Percentiles rank a stretch among this genome's conserved stretches.
Conservation (phyloP, 257 asterid genomes). For the Scutellaria galericulata region DNA sequence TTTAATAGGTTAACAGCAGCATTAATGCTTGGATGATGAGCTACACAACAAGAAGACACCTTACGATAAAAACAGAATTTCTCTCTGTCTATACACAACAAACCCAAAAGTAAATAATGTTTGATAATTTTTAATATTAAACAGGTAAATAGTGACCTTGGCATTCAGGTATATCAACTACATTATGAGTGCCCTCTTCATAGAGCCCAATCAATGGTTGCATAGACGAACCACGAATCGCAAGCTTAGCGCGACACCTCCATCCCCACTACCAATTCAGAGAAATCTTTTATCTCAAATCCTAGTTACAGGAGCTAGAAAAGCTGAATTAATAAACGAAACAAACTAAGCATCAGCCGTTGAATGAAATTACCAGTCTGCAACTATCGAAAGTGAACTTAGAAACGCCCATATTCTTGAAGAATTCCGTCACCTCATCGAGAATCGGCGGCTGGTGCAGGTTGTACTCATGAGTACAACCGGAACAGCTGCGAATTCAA, state of each 20-base stretch:
- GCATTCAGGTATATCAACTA: constrained; percentile 91
- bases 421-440: constrained; percentile 64
- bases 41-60: constrained; percentile 44
- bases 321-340: constrained; percentile 21
- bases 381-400: constrained; percentile 77
- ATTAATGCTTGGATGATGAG: constrained; percentile 95
- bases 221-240: constrained; percentile 72
- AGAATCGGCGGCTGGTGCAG: constrained; percentile 76
- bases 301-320: constrained; percentile 19
- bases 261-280: constrained; percentile 77
- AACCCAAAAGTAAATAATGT: not conserved
- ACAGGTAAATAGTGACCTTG: constrained; percentile 50
- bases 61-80: constrained; percentile 17
- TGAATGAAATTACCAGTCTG: constrained; percentile 64
- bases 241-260: constrained; percentile 98
- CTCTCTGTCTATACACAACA: not conserved
- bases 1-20: constrained; percentile 80
- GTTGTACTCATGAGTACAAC: constrained; percentile 84
- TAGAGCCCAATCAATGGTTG: constrained; percentile 89
- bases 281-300: not conserved
- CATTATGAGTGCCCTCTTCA: constrained; percentile 83
- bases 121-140: not conserved
- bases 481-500: constrained; percentile 79
- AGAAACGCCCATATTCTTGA: constrained; percentile 61
- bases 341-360: not conserved